Evolutionary conservation across 1,139 yeast species (phyloP), one percentile per base, ranked within the genome.

Genomic region (Lodderomyces metapsilosis): DNA sequence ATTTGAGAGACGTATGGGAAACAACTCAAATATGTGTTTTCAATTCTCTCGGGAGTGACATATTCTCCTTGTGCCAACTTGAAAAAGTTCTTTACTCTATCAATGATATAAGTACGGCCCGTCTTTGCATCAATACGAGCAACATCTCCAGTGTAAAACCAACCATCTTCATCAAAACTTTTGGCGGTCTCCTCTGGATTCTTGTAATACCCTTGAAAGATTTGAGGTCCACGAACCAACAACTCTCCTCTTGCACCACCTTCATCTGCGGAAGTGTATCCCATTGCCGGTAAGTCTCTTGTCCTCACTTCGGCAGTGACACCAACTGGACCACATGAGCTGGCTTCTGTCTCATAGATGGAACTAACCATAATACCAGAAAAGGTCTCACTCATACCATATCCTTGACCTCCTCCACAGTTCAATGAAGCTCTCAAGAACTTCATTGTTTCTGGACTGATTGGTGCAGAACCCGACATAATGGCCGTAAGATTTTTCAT

Each of bases 351-450:
- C n/a, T n/a, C n/a, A 61, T 28, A 64, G 22, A 49, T 51, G 32
- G 54, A 51, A 3, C 75, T 61, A 7, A 55, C 42, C 47, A 64
- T 58, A 34, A 68, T 48, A 17, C 76, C 76, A 11, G 74, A 76
- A 53, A 69, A 69, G 5, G 72, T 61, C 50, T 72, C 78, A 30
- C 76, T 71, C 50, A 68, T 61, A 10, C 78, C 78, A 49, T 71
- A 72, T 39, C 76, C 77, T 52, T 71, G 75, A 24, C 59, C 41
- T 43, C 71, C 45, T 16, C 76, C 78, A 25, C 61, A 41, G 44
- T 66, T 64, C 42, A 71, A 57, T 3, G 68, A 44, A 2, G 74
- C 71, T 50, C 66, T 71, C 45, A 72, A 51, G 47, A 71, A 71
- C 49, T 56, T 65, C 33, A 71, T 58, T 3, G 76, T 69, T n/a